A percentile compares a stretch with the other conserved stretches of the same genome.
Evolutionary conservation across 768 basidiomycete species (phyloP).

Genomic region (Kwoniella heveanensis): DNA sequence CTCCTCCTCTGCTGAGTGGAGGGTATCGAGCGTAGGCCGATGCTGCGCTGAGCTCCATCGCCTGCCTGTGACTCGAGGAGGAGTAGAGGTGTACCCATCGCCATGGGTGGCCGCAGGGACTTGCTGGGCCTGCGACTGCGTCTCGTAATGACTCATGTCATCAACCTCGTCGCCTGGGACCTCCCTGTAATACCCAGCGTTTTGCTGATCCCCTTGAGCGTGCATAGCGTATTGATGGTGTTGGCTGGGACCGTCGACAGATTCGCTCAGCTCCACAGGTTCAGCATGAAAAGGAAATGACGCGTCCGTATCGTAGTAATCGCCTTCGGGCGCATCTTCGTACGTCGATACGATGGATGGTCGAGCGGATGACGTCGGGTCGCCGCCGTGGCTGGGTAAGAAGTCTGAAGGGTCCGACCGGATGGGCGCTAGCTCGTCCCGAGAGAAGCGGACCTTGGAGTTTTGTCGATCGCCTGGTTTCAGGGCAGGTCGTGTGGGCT

Average conservation of each 20-base stretch:
- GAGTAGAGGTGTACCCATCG: constrained; percentile 28
- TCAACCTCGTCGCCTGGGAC: constrained; percentile 3
- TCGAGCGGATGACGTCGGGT: constrained; percentile 16
- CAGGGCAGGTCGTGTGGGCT: constrained; percentile 30
- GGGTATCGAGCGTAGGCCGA: constrained; percentile 29
- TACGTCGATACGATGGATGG: constrained; percentile 14
- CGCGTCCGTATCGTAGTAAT: constrained; percentile 2
- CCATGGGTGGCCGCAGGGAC: neutral
- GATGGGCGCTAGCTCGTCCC: constrained; percentile 34
- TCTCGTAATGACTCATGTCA: neutral
- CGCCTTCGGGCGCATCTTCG: neutral
- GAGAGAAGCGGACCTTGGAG: constrained; percentile 39
- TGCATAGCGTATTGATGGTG: neutral
- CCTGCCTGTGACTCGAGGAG: constrained; percentile 16
- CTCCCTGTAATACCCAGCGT: constrained; percentile 9
- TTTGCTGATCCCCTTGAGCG: neutral
- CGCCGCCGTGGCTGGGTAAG: constrained; percentile 23
- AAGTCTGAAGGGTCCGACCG: constrained; percentile 36
- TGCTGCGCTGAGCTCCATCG: constrained; percentile 25
- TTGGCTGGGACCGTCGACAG: constrained; percentile 6
- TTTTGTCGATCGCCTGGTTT: constrained; percentile 28
- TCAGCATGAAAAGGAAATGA: constrained; percentile 20
- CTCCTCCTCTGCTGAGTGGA: constrained; percentile 23
- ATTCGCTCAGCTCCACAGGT: constrained; percentile 19
- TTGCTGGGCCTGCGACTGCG: neutral